Percentiles rank a stretch among this genome's conserved stretches.
phyloP scores from a whole-genome alignment of 768 basidiomycete genomes.

The Tubosaeta sp. region DNA sequence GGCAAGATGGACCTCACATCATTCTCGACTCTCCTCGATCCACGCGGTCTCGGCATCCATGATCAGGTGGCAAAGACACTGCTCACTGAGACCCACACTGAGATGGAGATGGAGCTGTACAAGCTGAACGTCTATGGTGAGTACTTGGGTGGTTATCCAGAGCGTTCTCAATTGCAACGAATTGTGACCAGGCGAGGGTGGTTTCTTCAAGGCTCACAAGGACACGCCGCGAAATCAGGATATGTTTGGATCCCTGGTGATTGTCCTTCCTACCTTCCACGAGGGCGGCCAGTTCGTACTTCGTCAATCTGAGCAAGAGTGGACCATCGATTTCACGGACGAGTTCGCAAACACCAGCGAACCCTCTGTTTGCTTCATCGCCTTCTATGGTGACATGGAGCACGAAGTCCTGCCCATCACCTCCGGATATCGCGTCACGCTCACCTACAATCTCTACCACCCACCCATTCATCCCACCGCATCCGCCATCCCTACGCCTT shows the following conservation, averaged over 20 bases:
- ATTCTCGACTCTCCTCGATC: too few species aligned
- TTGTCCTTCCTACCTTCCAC: slow-evolving; percentile 43
- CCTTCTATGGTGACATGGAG: slow-evolving; percentile 35
- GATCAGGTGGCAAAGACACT: too few species aligned
- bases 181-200: slow-evolving; percentile 17
- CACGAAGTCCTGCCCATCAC: slow-evolving; percentile 18
- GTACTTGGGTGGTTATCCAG: too few species aligned
- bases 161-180: slow-evolving; percentile 5
- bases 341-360: too few species aligned
- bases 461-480: not conserved
- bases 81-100: too few species aligned
- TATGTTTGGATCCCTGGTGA: slow-evolving; percentile 16
- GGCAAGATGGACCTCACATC: slow-evolving; percentile 6
- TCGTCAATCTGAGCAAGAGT: too few species aligned
- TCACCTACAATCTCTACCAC: not conserved
- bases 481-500: not conserved
- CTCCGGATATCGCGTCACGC: not conserved
- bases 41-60: too few species aligned
- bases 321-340: too few species aligned
- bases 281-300: not conserved
- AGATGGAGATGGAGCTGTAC: slow-evolving; percentile 21
- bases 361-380: slow-evolving; percentile 31
- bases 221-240: slow-evolving; percentile 41
- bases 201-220: slow-evolving; percentile 48
- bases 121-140: slow-evolving; percentile 46